Base-by-base conservation (phyloP, 768 basidiomycete species). In the Tulasnella sp. region DNA sequence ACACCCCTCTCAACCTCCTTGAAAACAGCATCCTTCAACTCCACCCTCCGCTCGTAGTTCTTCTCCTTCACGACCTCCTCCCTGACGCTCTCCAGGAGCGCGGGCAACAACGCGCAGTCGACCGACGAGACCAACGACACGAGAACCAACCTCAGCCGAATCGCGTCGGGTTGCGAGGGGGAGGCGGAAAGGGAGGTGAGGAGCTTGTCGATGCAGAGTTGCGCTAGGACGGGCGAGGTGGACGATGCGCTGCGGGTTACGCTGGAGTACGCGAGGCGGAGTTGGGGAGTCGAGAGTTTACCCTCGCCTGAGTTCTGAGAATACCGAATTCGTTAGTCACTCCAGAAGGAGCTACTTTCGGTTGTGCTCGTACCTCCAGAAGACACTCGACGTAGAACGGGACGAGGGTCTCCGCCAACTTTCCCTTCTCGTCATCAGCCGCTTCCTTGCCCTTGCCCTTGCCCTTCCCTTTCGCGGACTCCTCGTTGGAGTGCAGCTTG, bases 331-430 rank as follows among this genome's bases (percentile, higher is more conserved):
- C 3, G 73, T 29, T 65, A 2, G 47, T 2, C n/a, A n/a, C 14
- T n/a, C 41, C 22, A 42, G 19, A 17, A 22, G 17, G 17, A 65
- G 17, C 22, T 26, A 19, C 32, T 12, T n/a, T 5, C 44, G 19
- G 19, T 67, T n/a, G 62, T 12, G 29, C 29, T 29, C 12, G n/a
- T 73, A 91, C 93, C 80, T 90, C 86, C 52, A 94, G 84, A 19
- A 95, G 81, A 77, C 88, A 89, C 41, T 81, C 79, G 1, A 86
- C 83, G 78, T 95, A 95, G 77, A 89, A 91, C 0, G 91, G 90
- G 1, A 91, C 84, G 76, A 93, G 81, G 69, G 82, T 83, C 73
- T 84, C 85, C 2, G 83, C 82, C 73, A 88, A 14, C 32, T 29
- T 59, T 1, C 52, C 52, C 7, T 59, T 59, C 52, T 59, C 52